phyloP scores from a whole-genome alignment of 352 stramenopile genomes.

The Phytopythium aichiense region DNA sequence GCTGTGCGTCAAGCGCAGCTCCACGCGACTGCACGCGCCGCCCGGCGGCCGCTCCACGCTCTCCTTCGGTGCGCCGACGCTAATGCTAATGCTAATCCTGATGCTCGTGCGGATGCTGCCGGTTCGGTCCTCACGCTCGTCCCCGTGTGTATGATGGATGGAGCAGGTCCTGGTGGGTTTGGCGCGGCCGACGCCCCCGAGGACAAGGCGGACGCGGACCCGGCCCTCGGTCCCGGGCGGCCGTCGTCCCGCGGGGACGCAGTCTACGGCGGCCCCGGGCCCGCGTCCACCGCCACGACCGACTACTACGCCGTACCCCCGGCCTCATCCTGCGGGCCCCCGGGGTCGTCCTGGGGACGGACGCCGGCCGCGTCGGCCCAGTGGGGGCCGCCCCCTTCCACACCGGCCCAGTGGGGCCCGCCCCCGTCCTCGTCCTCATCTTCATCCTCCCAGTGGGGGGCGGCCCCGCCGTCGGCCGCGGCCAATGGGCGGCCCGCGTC shows the following conservation, averaged over 20 bases:
- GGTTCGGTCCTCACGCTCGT: no score
- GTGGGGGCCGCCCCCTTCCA: no score
- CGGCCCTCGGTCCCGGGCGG: slow-evolving; percentile 9
- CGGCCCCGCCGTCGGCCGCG: slow-evolving; percentile 2
- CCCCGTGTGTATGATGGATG: no score
- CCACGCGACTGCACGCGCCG: slow-evolving; percentile 64
- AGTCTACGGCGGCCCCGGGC: background rate
- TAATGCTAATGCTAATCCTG: no score
- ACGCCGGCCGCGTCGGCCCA: no score
- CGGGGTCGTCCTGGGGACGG: no score
- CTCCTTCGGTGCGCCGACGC: slow-evolving; percentile 42
- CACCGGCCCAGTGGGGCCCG: no score
- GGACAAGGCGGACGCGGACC: slow-evolving; percentile 14
- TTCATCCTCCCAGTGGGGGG: no score
- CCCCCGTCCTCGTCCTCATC: slow-evolving; percentile 8
- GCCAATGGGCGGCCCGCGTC: background rate
- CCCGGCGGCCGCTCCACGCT: slow-evolving; percentile 63
- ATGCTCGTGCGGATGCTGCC: no score
- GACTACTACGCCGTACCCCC: slow-evolving; percentile 19
- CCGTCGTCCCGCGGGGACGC: slow-evolving; percentile 12
- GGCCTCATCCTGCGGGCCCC: background rate
- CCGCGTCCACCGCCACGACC: background rate
- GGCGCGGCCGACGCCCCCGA: slow-evolving; percentile 31
- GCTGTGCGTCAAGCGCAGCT: slow-evolving; percentile 74
- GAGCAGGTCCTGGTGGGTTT: slow-evolving; percentile 37